phyloP scores from a whole-genome alignment of 108 stramenopile species.

The Conticribra guillardii region DNA sequence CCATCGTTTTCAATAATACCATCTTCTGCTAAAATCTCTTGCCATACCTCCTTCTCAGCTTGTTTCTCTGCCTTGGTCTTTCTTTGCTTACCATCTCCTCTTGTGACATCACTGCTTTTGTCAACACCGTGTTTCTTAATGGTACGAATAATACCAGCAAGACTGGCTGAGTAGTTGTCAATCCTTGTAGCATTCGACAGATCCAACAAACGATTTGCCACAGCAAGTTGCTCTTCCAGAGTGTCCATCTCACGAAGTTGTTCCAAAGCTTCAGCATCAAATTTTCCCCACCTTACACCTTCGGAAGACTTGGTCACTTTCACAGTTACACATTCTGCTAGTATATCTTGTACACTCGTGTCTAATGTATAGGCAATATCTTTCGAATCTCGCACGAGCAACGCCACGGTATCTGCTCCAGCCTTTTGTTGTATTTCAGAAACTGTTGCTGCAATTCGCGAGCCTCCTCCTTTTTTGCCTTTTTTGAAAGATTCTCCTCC shows the following conservation, averaged over 20 bases:
- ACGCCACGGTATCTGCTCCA: conserved; percentile 68
- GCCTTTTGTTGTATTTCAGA: conserved; percentile 70
- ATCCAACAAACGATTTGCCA: conserved; percentile 65
- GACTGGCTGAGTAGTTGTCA: conserved; percentile 86
- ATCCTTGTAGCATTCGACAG: conserved; percentile 63
- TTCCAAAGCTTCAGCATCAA: conserved; percentile 86
- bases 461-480: conserved; percentile 54
- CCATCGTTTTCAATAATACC: conserved; percentile 66
- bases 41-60: conserved; percentile 75
- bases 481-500: conserved; percentile 75
- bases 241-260: conserved; percentile 62
- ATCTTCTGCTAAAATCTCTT: conserved; percentile 80
- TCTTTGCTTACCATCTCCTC: conserved; percentile 50
- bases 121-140: conserved; percentile 70
- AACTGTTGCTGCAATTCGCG: conserved; percentile 19
- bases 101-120: conserved; percentile 13
- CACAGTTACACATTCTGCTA: conserved; percentile 72
- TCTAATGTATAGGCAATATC: conserved; percentile 59
- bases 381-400: conserved; percentile 71
- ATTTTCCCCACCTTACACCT: conserved; percentile 81
- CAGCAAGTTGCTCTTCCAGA: conserved; percentile 62
- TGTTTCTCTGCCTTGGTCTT: conserved; percentile 82
- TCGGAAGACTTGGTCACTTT: conserved; percentile 49
- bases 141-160: conserved; percentile 84
- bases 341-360: conserved; percentile 47